Base-by-base conservation (phyloP, 176 grass and related monocot genomes). In the Lolium multiflorum region DNA sequence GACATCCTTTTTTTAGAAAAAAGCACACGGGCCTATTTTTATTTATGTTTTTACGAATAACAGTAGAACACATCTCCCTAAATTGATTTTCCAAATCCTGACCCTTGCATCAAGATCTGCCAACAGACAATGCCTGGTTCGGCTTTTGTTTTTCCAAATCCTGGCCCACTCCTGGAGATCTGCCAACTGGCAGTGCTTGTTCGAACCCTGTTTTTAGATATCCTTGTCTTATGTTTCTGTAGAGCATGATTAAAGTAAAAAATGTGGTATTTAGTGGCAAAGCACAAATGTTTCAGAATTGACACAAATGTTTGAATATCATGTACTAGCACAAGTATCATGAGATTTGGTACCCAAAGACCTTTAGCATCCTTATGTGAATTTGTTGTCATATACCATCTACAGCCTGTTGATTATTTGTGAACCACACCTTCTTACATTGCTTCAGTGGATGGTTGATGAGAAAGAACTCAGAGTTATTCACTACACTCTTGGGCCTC, bases 381-480 rank as follows among this genome's bases (percentile, higher is more conserved):
- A 75, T 57, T 41, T 78, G 14, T 74, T 80, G 43, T 31, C 20
- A 71, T 57, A 21, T 38, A 31, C 48, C 26, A 69, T 68, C 21
- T 44, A 41, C 44, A 39, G 41, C 59, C 37, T 81, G 68, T 12
- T 74, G 25, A 16, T 81, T 81, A 6, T 59, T 47, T 78, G 51
- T 69, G 76, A 20, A 90, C 15, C 78, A 80, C 41, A 52, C 49
- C 84, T 65, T 80, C 17, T 70, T 65, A 37, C 26, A 55, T 47
- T 67, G 78, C 16, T 84, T 26, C 46, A 98, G 96, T 98, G 96
- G 96, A 98, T 98, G 96, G 93, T 98, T 86, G 90, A 98, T 86
- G 96, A 94, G 50, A 95, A 94, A 20, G 91, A 98, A 87, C 89
- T 98, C 80, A 86, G 90, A 95, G 81, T 98, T 77, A 92, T 98